Evolutionary conservation across 2,329 filamentous ascomycete species (phyloP), one percentile per base, ranked within the genome.

Genomic region (Calonectria leucothoes): DNA sequence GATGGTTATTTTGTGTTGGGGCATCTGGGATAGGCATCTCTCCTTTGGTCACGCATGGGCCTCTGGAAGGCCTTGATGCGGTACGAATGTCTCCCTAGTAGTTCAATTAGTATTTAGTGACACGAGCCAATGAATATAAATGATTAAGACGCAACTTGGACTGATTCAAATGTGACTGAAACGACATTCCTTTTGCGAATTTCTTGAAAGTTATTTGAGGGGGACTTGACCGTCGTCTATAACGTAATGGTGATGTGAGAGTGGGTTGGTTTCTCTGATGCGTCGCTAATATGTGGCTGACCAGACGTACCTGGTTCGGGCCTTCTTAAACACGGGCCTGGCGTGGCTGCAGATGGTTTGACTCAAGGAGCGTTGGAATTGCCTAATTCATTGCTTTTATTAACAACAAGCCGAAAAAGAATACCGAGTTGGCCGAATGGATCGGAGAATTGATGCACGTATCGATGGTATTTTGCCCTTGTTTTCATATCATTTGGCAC

Each of bases 111-210:
- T 61, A 61, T 39, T 39, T 61, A 61, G 33, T 61, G 55, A 61
- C 39, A 61, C 55, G 55, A 61, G 55, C 35, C 55, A 61, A 61
- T 49, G 61, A 65, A 48, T 33, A 31, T 33, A 45, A 65, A 45
- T 49, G 45, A 45, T 65, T 23, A 45, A 45, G 39, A 65, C 31
- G 39, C 39, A 45, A 65, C 42, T 59, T 33, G 29, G 5, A 59
- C 37, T 25, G 23, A 49, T 48, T 35, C 33, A 39, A 37, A 39
- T 37, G 55, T 20, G 52, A 35, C 20, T n/a, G 14, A 12, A 59
- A 4, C n/a, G 31, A 11, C n/a, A 23, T 6, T 2, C n/a, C 31
- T 5, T 59, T 59, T 15, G 6, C 17, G 6, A 14, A 1, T n/a
- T n/a, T n/a, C n/a, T n/a, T n/a, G n/a, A n/a, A n/a, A n/a, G 51